These are phyloP conservation scores for Penicillium sp. DNA, from an alignment of 2,329 filamentous ascomycete genomes.

Conservation along the genomic window DNA sequence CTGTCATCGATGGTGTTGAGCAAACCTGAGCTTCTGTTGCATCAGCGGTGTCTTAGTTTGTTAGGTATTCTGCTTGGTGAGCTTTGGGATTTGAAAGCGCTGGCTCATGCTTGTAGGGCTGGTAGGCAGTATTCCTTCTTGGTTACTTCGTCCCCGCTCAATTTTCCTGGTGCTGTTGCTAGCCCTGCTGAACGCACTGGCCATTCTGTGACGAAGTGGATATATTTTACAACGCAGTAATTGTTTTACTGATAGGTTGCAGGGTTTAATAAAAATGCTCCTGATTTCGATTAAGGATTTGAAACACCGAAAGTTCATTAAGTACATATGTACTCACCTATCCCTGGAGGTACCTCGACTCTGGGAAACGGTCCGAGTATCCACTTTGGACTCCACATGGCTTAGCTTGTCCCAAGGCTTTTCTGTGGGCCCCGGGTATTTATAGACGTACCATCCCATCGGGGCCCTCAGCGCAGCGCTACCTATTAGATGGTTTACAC, in stretches of 20 bases:
- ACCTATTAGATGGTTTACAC: neutral
- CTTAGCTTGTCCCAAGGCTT: neutral
- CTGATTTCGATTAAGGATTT: neutral
- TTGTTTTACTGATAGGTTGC: fast-evolving
- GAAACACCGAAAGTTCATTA: neutral
- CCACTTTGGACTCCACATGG: neutral
- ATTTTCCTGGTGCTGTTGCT: slow-evolving; percentile 38
- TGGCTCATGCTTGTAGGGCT: slow-evolving; percentile 38
- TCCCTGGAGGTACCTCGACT: too few relatives aligned
- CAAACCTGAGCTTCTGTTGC: slow-evolving; percentile 26
- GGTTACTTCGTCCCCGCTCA: slow-evolving; percentile 43
- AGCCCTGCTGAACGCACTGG: slow-evolving; percentile 31
- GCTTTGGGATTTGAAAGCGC: slow-evolving; percentile 43
- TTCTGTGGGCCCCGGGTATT: neutral
- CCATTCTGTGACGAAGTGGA: slow-evolving; percentile 15
- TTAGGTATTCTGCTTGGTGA: slow-evolving; percentile 48
- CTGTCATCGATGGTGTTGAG: slow-evolving; percentile 14
- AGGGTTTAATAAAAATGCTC: neutral
- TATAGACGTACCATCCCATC: neutral
- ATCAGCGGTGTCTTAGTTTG: slow-evolving; percentile 41
- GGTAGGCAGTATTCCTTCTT: slow-evolving; percentile 44
- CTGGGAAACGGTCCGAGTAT: neutral
- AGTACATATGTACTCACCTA: too few relatives aligned
- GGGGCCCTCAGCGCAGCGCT: neutral
- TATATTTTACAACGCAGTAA: neutral